These are phyloP conservation scores for Leccinum rimulosum DNA, from an alignment of 768 basidiomycete species.

Conservation along the genomic window DNA sequence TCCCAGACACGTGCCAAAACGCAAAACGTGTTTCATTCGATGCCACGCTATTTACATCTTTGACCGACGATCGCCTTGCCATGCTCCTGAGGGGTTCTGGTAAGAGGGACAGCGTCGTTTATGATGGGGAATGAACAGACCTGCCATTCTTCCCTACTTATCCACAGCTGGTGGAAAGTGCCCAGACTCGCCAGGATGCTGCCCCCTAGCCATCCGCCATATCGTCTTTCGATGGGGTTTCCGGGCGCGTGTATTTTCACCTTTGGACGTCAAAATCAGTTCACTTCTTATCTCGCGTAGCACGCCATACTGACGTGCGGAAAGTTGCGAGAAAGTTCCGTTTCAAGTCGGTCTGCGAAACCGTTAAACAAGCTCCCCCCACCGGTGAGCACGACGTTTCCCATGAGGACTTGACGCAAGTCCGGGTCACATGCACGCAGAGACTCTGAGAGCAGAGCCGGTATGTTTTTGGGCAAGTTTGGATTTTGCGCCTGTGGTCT, in stretches of 20 bases:
- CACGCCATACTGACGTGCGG: slow-evolving; percentile 60
- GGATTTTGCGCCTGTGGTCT: slow-evolving; percentile 48
- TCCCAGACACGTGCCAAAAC: not conserved
- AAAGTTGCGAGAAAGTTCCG: slow-evolving; percentile 72
- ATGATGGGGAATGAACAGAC: slow-evolving; percentile 39
- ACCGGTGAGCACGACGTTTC: slow-evolving; percentile 95
- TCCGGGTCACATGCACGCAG: slow-evolving; percentile 89
- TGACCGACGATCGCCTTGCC: slow-evolving; percentile 81
- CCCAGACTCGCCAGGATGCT: slow-evolving; percentile 93
- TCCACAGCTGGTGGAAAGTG: slow-evolving; percentile 97
- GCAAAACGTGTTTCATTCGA: not conserved
- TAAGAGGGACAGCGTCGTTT: slow-evolving; percentile 3
- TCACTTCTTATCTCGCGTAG: not conserved
- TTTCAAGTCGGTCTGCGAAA: slow-evolving; percentile 76
- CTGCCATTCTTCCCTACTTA: slow-evolving; percentile 91
- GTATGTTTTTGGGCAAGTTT: slow-evolving; percentile 71
- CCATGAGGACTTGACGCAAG: slow-evolving; percentile 82
- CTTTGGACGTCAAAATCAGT: slow-evolving; percentile 39
- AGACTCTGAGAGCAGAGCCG: slow-evolving; percentile 71
- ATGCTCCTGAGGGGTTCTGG: slow-evolving; percentile 54
- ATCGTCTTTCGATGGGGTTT: slow-evolving; percentile 84
- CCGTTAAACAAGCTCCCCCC: slow-evolving; percentile 88
- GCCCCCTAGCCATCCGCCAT: slow-evolving; percentile 94
- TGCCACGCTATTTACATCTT: slow-evolving; percentile 65
- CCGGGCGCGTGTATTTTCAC: slow-evolving; percentile 92